Base-by-base conservation (phyloP, 164 flowering plant species). In the Nelumbo lutea region DNA sequence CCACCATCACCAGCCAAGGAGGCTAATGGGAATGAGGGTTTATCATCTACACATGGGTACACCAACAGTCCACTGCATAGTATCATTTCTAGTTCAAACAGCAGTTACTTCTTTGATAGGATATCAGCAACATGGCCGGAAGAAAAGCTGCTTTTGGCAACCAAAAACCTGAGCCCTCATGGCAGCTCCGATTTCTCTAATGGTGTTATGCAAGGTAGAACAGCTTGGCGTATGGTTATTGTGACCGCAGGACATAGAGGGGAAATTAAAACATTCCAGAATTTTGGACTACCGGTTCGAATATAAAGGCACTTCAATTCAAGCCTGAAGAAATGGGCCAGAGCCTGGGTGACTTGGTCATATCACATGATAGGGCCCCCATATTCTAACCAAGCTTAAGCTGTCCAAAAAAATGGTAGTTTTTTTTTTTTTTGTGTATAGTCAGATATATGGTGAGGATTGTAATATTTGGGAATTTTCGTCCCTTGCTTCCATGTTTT, bases 181-280 rank as follows among this genome's bases (percentile, higher is more conserved):
- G 76, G 74, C 46, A 86, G 87, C 59, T 62, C 81, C 58, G 89
- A 88, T 67, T 68, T 78, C 43, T 73, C 83, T 45, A 81, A 74
- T 61, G 88, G 82, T 51, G 6, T 80, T 40, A 76, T 45, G 45
- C 84, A 77, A 15, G 79, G 73, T 67, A 75, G 76, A 64, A 75
- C 93, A 14, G 96, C 93, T 27, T 89, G 94, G 97, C 93, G 95
- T 42, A 78, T 96, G 95, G 98, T 89, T 68, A 87, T 96, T 74
- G 94, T 96, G 53, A 90, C 98, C 57, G 99, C 96, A 11, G 88
- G 96, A 58, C 86, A 86, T 40, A 75, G 84, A 79, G 99, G 99
- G 11, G 91, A 93, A 73, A 85, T 96, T 66, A 84, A 83, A 78
- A 80, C 88, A 64, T 96, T 84, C 74, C 99, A 93, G 67, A 96